Evolutionary conservation across 2,329 filamentous ascomycete species (phyloP).

Genomic region (Pseudogymnoascus sp.): DNA sequence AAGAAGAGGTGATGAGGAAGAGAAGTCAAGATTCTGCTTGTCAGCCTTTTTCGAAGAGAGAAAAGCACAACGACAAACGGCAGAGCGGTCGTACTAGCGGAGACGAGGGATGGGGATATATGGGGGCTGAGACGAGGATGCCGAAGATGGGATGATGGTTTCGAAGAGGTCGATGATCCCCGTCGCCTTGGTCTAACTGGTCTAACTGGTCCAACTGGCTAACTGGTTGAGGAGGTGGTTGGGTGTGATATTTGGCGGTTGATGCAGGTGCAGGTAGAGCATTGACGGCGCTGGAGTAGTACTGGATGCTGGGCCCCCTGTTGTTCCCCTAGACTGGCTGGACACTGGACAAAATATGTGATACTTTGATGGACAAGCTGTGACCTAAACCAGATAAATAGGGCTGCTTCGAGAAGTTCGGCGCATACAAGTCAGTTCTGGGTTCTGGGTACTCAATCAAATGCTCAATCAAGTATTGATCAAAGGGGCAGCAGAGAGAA

Average conservation of each 20-base stretch:
- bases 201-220: neutral
- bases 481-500: neutral
- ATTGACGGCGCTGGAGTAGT: neutral
- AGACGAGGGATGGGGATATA: neutral
- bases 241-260: neutral
- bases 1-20: neutral
- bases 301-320: neutral
- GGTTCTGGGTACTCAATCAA: neutral
- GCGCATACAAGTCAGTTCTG: neutral
- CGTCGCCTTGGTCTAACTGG: neutral
- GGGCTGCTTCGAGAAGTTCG: conserved; percentile 6
- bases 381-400: neutral
- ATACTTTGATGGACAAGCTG: neutral
- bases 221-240: neutral
- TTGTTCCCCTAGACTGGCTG: neutral
- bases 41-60: neutral
- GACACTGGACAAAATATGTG: neutral
- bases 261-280: conserved; percentile 2
- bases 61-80: neutral
- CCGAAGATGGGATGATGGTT: conserved; percentile 7
- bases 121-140: conserved; percentile 6
- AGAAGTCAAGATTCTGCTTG: neutral
- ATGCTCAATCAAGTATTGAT: neutral
- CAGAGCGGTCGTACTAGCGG: neutral
- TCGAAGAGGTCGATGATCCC: conserved; percentile 1